phyloP scores from a whole-genome alignment of 306 rosid genomes.

The Quercus agrifolia region DNA sequence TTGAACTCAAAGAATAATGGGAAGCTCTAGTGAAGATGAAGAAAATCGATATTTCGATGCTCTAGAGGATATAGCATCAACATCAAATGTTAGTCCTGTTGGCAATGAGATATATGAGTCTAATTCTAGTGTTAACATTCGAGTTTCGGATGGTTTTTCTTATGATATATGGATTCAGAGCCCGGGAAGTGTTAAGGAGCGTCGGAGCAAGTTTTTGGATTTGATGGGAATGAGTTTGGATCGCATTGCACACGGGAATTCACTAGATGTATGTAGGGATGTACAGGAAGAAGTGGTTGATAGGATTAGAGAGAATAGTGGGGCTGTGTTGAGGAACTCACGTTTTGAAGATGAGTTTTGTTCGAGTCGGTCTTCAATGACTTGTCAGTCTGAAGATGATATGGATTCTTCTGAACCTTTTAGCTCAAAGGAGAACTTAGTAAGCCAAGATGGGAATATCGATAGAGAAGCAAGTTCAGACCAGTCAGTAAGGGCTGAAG shows the following conservation, averaged over 20 bases:
- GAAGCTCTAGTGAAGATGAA: constrained; percentile 64
- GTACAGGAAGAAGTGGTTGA: constrained; percentile 32
- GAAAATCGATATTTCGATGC: constrained; percentile 80
- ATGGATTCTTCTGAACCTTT: constrained; percentile 29
- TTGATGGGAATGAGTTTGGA: constrained; percentile 56
- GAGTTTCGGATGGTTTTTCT: constrained; percentile 28
- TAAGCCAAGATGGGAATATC: constrained; percentile 27
- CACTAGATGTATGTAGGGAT: constrained; percentile 21
- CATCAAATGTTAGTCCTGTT: constrained; percentile 43
- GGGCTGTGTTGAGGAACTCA: constrained; percentile 36
- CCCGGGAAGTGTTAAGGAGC: constrained; percentile 70
- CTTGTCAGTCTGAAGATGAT: constrained; percentile 28
- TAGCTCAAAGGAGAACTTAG: constrained; percentile 27
- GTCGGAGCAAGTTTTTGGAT: constrained; percentile 55
- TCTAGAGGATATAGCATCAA: constrained; percentile 61
- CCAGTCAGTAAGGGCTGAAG: constrained; percentile 29
- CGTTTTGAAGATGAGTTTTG: constrained; percentile 51
- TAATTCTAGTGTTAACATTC: constrained; percentile 20
- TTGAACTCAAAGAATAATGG: constrained; percentile 74
- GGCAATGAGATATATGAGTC: constrained; percentile 28
- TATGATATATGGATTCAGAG: constrained; percentile 66
- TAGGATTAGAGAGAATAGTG: constrained; percentile 38
- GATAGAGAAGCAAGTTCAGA: constrained; percentile 27
- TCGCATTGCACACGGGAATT: constrained; percentile 24
- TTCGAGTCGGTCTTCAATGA: constrained; percentile 54